Evolutionary conservation across 768 basidiomycete genomes (phyloP).

Genomic region (Naganishia antarctica): DNA sequence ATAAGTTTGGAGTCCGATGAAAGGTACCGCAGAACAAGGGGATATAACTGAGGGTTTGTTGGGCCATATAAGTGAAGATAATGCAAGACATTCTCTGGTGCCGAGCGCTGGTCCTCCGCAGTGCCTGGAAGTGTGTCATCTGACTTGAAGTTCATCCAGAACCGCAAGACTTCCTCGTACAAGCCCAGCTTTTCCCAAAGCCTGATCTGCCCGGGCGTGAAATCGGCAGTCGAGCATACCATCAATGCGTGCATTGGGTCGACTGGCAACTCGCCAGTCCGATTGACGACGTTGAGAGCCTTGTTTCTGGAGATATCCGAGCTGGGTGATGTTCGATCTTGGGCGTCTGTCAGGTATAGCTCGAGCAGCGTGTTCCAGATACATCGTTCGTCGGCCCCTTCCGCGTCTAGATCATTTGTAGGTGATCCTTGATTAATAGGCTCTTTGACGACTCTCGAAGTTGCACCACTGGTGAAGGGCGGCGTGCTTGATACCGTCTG

Average conservation of each 20-base stretch:
- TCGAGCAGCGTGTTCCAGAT: constrained; percentile 96
- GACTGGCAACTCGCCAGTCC: constrained; percentile 59
- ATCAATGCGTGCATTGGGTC: constrained; percentile 91
- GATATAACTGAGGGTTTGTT: constrained; percentile 69
- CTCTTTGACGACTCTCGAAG: not conserved
- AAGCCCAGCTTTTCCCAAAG: constrained; percentile 92
- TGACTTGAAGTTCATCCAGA: constrained; percentile 67
- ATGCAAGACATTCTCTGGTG: constrained; percentile 61
- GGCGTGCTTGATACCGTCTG: constrained; percentile 55
- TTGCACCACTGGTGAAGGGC: constrained; percentile 15
- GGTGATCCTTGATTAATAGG: constrained; percentile 8
- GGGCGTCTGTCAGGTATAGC: constrained; percentile 65
- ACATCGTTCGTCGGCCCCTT: constrained; percentile 63
- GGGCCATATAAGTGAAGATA: constrained; percentile 72
- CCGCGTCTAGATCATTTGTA: constrained; percentile 51
- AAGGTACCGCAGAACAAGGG: constrained; percentile 80
- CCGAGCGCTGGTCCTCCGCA: constrained; percentile 28
- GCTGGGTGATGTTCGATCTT: constrained; percentile 45
- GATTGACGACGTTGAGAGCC: constrained; percentile 65
- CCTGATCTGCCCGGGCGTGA: constrained; percentile 76
- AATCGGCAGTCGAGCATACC: constrained; percentile 76
- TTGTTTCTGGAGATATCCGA: constrained; percentile 55
- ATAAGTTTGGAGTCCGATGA: constrained; percentile 74
- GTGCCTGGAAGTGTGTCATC: constrained; percentile 49
- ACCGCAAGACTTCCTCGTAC: constrained; percentile 91